Conservation (phyloP, 2,329 filamentous ascomycete species). For the Pseudocercospora crystallina region DNA sequence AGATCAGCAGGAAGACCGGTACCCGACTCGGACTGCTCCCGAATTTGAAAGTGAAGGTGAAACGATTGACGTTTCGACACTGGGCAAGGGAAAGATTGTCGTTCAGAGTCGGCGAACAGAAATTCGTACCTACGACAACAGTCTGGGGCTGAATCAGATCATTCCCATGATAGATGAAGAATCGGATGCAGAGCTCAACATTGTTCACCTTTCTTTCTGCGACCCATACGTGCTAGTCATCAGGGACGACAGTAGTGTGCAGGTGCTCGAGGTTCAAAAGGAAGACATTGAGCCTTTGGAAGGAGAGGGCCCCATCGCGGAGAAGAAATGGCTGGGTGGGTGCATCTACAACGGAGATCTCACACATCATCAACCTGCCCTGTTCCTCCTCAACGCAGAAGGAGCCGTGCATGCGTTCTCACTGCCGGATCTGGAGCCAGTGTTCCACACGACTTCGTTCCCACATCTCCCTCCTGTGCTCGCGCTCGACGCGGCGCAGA, state of each 20-base stretch:
- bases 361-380: constrained; percentile 57
- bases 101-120: constrained; percentile 87
- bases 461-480: constrained; percentile 75
- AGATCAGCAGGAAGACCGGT: constrained; percentile 18
- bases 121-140: constrained; percentile 88
- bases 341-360: constrained; percentile 73
- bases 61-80: constrained; percentile 80
- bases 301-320: constrained; percentile 63
- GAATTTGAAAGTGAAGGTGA: constrained; percentile 90
- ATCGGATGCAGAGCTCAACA: constrained; percentile 74
- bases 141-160: constrained; percentile 86
- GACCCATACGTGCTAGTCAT: constrained; percentile 84
- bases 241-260: constrained; percentile 77
- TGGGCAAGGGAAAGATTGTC: constrained; percentile 77
- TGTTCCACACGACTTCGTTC: constrained; percentile 75
- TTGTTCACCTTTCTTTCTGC: constrained; percentile 77
- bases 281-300: constrained; percentile 63
- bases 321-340: constrained; percentile 76
- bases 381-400: constrained; percentile 75
- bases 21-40: constrained; percentile 64
- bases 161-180: constrained; percentile 91
- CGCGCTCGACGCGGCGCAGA: constrained; percentile 67
- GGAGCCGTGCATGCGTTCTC: constrained; percentile 73
- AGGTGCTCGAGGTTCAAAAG: constrained; percentile 69
- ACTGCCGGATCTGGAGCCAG: constrained; percentile 69